Evolutionary conservation across 192 early-diverging fungal species (phyloP).

Genomic region (Mortierella antarctica): DNA sequence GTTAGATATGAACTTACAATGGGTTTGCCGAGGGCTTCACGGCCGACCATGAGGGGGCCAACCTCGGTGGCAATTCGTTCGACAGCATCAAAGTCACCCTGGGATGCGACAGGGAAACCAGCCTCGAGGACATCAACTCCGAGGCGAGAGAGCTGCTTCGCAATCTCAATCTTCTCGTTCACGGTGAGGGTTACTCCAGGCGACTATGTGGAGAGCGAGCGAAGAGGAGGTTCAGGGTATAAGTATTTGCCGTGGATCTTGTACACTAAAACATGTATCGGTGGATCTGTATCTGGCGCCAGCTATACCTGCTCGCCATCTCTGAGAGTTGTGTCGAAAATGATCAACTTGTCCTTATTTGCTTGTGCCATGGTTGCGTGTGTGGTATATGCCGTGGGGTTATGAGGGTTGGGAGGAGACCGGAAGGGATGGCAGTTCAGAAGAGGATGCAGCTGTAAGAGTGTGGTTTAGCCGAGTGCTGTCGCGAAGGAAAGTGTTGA

Average conservation of each 20-base stretch:
- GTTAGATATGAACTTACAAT: slow-evolving; percentile 66
- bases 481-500: neutral
- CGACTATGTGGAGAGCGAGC: slow-evolving; percentile 65
- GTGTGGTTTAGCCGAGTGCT: no score
- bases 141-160: slow-evolving; percentile 89
- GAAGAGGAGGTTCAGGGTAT: neutral
- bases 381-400: neutral
- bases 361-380: slow-evolving; percentile 21
- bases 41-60: slow-evolving; percentile 83
- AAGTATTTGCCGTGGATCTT: neutral
- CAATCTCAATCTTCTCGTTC: slow-evolving; percentile 96
- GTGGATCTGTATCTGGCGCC: neutral
- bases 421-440: neutral
- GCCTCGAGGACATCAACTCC: slow-evolving; percentile 98
- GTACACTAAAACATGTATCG: neutral
- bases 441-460: neutral
- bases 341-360: slow-evolving; percentile 82
- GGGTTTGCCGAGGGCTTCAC: slow-evolving; percentile 80
- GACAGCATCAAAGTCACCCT: slow-evolving; percentile 96
- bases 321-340: slow-evolving; percentile 97
- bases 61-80: slow-evolving; percentile 93
- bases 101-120: slow-evolving; percentile 94
- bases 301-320: slow-evolving; percentile 91
- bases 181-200: slow-evolving; percentile 94
- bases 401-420: neutral